Evolutionary conservation across 495 filamentous ascomycete genomes (phyloP).

Genomic region (Daldinia childiae): DNA sequence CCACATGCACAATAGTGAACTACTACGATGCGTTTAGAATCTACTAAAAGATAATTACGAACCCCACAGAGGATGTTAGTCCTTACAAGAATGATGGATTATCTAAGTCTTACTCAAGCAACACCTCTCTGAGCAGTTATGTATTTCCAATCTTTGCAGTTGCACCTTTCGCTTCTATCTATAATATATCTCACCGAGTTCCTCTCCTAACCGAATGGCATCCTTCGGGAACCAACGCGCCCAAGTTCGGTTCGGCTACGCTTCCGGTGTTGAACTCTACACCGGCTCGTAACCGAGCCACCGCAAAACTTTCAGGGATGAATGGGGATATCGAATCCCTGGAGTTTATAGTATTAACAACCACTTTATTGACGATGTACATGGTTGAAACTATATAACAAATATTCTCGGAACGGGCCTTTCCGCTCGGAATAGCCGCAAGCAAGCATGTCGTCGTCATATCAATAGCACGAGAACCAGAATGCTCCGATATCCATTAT

Average conservation of each 20-base stretch:
- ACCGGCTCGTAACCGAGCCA: not conserved
- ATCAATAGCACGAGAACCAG: not conserved
- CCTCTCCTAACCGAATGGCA: not conserved
- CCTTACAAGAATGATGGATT: not conserved
- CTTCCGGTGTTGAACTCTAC: not conserved
- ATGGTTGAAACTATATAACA: not conserved
- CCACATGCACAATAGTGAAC: too few species aligned
- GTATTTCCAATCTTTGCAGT: too few species aligned
- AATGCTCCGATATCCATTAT: not conserved
- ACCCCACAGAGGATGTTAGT: not conserved
- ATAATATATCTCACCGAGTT: too few species aligned
- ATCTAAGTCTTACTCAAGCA: not conserved
- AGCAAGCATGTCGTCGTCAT: not conserved
- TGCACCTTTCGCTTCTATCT: too few species aligned
- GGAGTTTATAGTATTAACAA: not conserved
- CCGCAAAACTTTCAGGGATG: not conserved
- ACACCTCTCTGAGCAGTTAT: too few species aligned
- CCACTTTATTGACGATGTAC: not conserved
- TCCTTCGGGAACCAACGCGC: not conserved
- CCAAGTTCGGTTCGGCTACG: not conserved
- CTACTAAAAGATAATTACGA: too few species aligned
- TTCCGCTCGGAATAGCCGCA: constrained; percentile 2
- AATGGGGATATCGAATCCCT: not conserved
- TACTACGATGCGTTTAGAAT: too few species aligned
- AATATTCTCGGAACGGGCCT: not conserved